A percentile compares a stretch with the other conserved stretches of the same genome.
Conservation (phyloP, 1,284 basidiomycete species). For the Austropuccinia psidii region DNA sequence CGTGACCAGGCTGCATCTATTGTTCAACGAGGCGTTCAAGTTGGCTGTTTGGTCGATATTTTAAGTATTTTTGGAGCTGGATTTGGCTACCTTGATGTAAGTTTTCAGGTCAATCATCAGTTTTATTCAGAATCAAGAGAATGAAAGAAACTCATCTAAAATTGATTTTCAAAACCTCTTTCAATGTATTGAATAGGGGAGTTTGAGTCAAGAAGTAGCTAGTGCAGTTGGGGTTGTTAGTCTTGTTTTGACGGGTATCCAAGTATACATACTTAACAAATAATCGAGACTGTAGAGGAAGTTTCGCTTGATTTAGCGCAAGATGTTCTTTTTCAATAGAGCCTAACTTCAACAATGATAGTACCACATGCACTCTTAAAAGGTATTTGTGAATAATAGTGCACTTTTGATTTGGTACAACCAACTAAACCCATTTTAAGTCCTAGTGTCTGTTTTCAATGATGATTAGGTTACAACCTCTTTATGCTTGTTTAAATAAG, state of each 20-base stretch:
- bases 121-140: not conserved
- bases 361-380: too few relatives aligned
- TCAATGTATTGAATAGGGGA: constrained; percentile 8
- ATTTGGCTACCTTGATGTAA: constrained; percentile 28
- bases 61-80: constrained; percentile 19
- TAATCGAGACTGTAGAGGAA: too few relatives aligned
- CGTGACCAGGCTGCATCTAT: constrained; percentile 27
- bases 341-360: too few relatives aligned
- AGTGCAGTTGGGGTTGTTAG: constrained; percentile 20
- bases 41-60: constrained; percentile 25
- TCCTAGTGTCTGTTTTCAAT: too few relatives aligned
- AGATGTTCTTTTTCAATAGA: too few relatives aligned
- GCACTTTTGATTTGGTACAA: too few relatives aligned
- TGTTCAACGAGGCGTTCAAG: constrained; percentile 17
- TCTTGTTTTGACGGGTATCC: constrained; percentile 10
- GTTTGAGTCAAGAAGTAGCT: constrained; percentile 35
- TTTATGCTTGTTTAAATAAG: too few relatives aligned
- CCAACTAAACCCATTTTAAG: too few relatives aligned
- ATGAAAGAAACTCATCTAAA: not conserved
- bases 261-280: constrained; percentile 30
- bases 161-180: not conserved
- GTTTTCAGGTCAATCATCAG: not conserved
- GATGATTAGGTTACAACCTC: too few relatives aligned
- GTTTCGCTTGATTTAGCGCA: too few relatives aligned
- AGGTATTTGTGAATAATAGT: too few relatives aligned